These are phyloP conservation scores for Rhodotorula sphaerocarpa DNA, from an alignment of 768 basidiomycete species.

Conservation along the genomic window DNA sequence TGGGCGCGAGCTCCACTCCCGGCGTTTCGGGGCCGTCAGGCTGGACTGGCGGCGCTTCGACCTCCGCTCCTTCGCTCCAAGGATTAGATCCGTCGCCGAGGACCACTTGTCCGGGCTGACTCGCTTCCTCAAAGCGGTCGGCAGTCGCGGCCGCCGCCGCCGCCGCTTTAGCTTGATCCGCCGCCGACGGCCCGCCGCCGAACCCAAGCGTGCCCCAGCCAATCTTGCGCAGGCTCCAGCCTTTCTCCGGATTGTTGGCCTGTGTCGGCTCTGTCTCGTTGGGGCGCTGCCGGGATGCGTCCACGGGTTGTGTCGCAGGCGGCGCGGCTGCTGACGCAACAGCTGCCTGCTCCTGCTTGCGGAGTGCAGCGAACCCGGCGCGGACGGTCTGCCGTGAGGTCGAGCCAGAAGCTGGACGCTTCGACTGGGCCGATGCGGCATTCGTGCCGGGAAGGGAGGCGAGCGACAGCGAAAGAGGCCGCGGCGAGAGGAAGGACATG, in stretches of 20 bases:
- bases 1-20: background rate
- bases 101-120: too few species aligned
- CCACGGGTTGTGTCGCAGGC: background rate
- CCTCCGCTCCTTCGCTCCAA: too few species aligned
- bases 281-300: too few species aligned
- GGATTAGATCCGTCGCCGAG: background rate
- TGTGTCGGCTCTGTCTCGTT: too few species aligned
- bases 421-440: background rate
- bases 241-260: too few species aligned
- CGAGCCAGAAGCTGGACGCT: background rate
- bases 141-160: background rate
- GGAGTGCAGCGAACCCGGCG: background rate
- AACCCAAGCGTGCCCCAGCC: constrained; percentile 1
- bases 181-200: background rate
- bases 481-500: background rate
- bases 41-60: background rate
- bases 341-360: background rate
- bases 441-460: background rate
- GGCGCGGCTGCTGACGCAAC: background rate
- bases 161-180: background rate
- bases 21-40: too few species aligned
- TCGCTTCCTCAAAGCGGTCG: too few species aligned
- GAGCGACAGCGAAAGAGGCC: background rate
- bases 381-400: background rate
- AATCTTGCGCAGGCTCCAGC: constrained; percentile 8